Evolutionary conservation across 768 basidiomycete species (phyloP), one percentile per base, ranked within the genome.

Genomic region (Porphyrellus cyaneotinctus): DNA sequence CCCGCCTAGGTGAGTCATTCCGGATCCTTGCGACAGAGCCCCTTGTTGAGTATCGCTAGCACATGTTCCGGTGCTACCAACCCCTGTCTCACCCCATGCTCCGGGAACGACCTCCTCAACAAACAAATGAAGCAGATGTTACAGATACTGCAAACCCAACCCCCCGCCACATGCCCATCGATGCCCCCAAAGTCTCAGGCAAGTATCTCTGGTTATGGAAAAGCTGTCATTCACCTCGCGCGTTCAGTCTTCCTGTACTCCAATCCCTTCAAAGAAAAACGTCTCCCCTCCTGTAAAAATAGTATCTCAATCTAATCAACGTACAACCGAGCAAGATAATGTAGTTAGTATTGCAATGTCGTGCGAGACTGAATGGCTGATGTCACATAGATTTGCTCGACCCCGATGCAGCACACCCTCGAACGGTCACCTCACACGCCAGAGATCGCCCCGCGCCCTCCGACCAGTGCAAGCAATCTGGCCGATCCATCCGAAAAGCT

Each of bases 1-100:
- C 39, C 23, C 54, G 3, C 48, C 60, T 5, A 24, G 26, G 64
- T 52, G 56, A 59, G 59, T 6, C 3, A 0, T 23, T 4, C 15
- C 2, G 4, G 11, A 24, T 0, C 5, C 13, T 13, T 20, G 15
- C 15, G 10, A 28, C 45, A 7, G 9, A 8, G 17, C 17, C 15
- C 11, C 1, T 39, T 12, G 30, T 30, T 28, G 24, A 63, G 11
- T 44, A 26, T 33, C 26, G 4, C 8, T 17, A 64, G 62, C 48
- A 44, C 47, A 33, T 55, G 36, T 43, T 17, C 45, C 9, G 22
- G 5, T 2, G 6, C 18, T 11, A 22, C 32, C 31, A 38, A 35
- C 36, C 55, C 57, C 57, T 49, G 52, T 51, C 28, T n/a, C 13
- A 12, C 7, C 17, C 6, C 15, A 22, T 32, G 31, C 18, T 6